These are phyloP conservation scores for Xylaria sp. DNA, from an alignment of 2,329 filamentous ascomycete species.

Conservation along the genomic window DNA sequence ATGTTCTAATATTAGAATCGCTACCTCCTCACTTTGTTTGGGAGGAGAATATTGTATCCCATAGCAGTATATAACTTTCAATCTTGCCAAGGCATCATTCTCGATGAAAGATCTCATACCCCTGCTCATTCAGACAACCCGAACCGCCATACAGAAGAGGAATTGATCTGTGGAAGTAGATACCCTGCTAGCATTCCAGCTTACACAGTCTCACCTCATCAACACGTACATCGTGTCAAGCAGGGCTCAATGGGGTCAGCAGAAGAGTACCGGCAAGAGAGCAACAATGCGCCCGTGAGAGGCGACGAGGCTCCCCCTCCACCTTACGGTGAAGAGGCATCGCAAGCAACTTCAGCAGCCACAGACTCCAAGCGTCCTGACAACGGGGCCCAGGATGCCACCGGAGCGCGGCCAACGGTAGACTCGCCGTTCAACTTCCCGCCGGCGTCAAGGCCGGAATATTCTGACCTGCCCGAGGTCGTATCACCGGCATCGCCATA, in stretches of 20 bases:
- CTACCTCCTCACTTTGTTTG: too few species aligned
- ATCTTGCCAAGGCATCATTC: not conserved
- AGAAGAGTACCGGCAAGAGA: constrained; percentile 1
- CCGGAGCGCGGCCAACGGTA: constrained; percentile 46
- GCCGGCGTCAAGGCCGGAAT: constrained; percentile 24
- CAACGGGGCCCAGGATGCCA: not conserved
- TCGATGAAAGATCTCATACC: not conserved
- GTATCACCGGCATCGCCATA: constrained; percentile 19
- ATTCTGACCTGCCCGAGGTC: constrained; percentile 17
- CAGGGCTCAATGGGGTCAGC: constrained; percentile 11
- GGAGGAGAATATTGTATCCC: not conserved
- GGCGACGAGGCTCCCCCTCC: constrained; percentile 36
- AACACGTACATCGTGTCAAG: not conserved
- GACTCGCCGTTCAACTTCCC: constrained; percentile 57
- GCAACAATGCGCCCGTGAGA: constrained; percentile 23
- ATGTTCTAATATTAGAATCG: constrained; percentile 5
- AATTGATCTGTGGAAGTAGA: not conserved
- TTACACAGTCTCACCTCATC: constrained; percentile 10
- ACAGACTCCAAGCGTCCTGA: constrained; percentile 17
- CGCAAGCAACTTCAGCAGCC: constrained; percentile 4
- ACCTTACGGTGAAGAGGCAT: constrained; percentile 39
- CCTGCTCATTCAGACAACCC: not conserved
- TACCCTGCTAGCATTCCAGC: not conserved
- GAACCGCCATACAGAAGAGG: constrained; percentile 11
- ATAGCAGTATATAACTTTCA: not conserved